Evolutionary conservation across 1,284 basidiomycete genomes (phyloP), one percentile per base, ranked within the genome.

Genomic region (Cryptococcus wingfieldii): DNA sequence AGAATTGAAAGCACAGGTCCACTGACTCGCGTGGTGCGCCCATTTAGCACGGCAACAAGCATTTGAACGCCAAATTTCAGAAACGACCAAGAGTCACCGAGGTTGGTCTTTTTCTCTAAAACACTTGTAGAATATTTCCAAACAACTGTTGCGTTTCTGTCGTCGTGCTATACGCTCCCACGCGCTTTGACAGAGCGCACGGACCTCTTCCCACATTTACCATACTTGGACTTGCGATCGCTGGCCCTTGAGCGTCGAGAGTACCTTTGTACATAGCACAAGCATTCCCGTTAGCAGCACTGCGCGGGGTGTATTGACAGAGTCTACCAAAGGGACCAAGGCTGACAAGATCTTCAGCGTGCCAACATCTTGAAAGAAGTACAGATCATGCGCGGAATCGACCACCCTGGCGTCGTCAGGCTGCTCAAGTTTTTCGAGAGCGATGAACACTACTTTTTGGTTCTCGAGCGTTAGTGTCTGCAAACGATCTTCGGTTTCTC

Each of bases 321-420:
- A 9, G 23, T 16, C 23, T 38, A 38, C 4, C 34, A n/a, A 3
- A 38, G 0, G 38, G 2, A 38, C 34, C 18, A 16, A 19, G 10
- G 51, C 53, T 59, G 54, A 59, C 48, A 19, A 37, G 6, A 13
- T 13, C 43, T 64, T 55, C 79, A 98, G 94, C 90, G 96, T 64
- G 87, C 94, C 60, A 98, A 98, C 75, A 97, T 98, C 56, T 84
- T 98, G 66, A 98, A 99, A 83, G 96, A 99, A 84, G 96, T 99
- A 5, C 93, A 97, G 78, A 98, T 99, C 69, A 99, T 99, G 96
- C 89, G 95, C 37, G 91, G 91, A 23, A 88, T 86, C 59, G 87
- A 88, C 64, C 93, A 98, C 71, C 86, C 89, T 7, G 84, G 86
- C 34, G 88, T 99, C 65, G 88, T 98, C 71, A 91, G 90, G 75